Evolutionary conservation across 352 stramenopile genomes (phyloP).

Genomic region (Phytophthora nicotianae): DNA sequence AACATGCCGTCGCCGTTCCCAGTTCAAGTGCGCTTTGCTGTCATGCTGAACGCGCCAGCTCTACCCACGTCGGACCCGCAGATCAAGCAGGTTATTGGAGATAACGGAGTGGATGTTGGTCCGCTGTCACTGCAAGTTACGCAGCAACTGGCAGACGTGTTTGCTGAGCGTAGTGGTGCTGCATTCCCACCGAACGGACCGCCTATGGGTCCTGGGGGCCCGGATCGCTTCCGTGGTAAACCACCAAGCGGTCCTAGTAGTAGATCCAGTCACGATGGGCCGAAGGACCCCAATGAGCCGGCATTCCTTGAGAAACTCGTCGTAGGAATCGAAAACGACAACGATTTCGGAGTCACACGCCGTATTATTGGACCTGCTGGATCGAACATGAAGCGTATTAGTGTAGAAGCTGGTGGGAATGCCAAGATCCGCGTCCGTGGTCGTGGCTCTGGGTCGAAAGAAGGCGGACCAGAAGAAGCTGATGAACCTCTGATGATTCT

Average conservation of each 20-base stretch:
- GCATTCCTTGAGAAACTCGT: constrained; percentile 75
- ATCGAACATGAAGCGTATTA: constrained; percentile 90
- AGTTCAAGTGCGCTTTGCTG: constrained; percentile 74
- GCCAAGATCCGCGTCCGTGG: constrained; percentile 88
- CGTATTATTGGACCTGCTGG: constrained; percentile 83
- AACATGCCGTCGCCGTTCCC: constrained; percentile 69
- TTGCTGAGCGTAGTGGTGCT: constrained; percentile 64
- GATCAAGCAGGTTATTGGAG: constrained; percentile 73
- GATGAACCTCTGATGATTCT: constrained; percentile 86
- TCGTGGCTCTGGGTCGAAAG: constrained; percentile 78
- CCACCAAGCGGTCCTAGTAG: constrained; percentile 18
- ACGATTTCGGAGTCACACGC: constrained; percentile 83
- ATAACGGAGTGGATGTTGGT: constrained; percentile 60
- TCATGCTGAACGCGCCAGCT: constrained; percentile 75
- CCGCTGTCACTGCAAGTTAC: constrained; percentile 68
- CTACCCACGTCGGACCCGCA: constrained; percentile 70
- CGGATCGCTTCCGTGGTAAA: constrained; percentile 28
- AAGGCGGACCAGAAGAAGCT: constrained; percentile 67
- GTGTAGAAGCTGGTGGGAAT: constrained; percentile 73
- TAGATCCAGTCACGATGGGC: constrained; percentile 19
- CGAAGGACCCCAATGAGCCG: constrained; percentile 36
- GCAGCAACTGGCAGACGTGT: constrained; percentile 75
- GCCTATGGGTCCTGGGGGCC: constrained; percentile 27
- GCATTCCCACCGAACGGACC: constrained; percentile 50
- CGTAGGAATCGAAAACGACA: constrained; percentile 88